These are phyloP conservation scores for Cercospora berteroae DNA, from an alignment of 2,329 filamentous ascomycete genomes.

Conservation along the genomic window DNA sequence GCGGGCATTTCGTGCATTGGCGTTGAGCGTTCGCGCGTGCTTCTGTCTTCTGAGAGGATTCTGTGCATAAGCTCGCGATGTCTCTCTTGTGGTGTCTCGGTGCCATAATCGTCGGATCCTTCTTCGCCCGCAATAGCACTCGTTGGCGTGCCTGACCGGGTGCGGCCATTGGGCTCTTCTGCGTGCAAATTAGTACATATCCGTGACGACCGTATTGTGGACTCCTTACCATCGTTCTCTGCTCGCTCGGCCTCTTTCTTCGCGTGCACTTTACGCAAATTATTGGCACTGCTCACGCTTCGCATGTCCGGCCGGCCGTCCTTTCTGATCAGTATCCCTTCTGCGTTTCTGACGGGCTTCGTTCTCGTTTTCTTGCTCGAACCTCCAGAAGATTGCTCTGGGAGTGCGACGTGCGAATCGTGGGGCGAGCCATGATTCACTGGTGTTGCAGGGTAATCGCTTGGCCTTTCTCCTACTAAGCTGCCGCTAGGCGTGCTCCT, in stretches of 20 bases:
- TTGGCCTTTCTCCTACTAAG: slow-evolving; percentile 21
- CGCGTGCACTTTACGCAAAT: slow-evolving; percentile 52
- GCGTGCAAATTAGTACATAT: slow-evolving; percentile 11
- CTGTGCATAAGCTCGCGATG: slow-evolving; percentile 35
- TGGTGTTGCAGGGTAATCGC: slow-evolving; percentile 30
- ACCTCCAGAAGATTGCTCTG: slow-evolving; percentile 20
- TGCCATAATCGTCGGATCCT: slow-evolving; percentile 18
- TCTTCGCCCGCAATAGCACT: slow-evolving; percentile 24
- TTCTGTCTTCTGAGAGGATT: slow-evolving; percentile 28
- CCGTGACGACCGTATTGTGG: neutral
- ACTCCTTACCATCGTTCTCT: slow-evolving; percentile 23
- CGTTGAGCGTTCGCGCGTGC: slow-evolving; percentile 27
- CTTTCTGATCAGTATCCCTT: slow-evolving; percentile 52
- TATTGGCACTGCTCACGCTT: slow-evolving; percentile 52
- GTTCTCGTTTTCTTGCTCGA: slow-evolving; percentile 49
- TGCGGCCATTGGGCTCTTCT: slow-evolving; percentile 22
- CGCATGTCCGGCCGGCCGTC: slow-evolving; percentile 54
- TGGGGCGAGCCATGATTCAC: slow-evolving; percentile 16
- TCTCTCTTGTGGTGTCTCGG: slow-evolving; percentile 26
- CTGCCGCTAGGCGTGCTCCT: slow-evolving; percentile 8
- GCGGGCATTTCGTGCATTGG: slow-evolving; percentile 20
- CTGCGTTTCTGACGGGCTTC: slow-evolving; percentile 51
- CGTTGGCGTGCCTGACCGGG: slow-evolving; percentile 26
- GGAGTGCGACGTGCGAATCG: slow-evolving; percentile 18
- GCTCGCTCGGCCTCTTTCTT: slow-evolving; percentile 46